Conservation (phyloP, 208 protist genomes). For the Jaenimonas drosophilae region DNA sequence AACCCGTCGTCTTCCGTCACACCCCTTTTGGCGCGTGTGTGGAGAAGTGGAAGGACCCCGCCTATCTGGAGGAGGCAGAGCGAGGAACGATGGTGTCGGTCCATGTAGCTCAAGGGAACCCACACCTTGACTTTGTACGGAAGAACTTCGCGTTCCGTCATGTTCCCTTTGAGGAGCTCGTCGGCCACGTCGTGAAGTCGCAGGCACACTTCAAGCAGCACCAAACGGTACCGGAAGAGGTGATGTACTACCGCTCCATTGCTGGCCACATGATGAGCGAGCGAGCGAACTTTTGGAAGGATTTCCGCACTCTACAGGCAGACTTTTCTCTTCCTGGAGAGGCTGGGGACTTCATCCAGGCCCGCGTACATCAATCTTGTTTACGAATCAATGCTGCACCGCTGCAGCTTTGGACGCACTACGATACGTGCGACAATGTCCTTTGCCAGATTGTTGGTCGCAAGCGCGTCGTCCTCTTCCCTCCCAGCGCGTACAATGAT, state of each 20-base stretch:
- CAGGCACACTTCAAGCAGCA: conserved; percentile 5
- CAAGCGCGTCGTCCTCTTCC: conserved; percentile 88
- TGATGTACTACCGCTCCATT: conserved; percentile 84
- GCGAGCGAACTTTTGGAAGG: conserved; percentile 70
- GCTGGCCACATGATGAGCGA: conserved; percentile 78
- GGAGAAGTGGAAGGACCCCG: conserved; percentile 26
- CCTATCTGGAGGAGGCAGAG: conserved; percentile 46
- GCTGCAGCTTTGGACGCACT: conserved; percentile 91
- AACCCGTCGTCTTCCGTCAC: conserved; percentile 60
- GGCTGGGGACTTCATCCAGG: conserved; percentile 29
- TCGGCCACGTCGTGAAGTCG: conserved; percentile 42
- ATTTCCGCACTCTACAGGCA: conserved; percentile 50
- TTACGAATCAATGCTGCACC: conserved; percentile 82
- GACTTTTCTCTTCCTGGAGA: conserved; percentile 69
- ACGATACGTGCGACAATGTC: conserved; percentile 92
- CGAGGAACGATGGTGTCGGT: conserved; percentile 54
- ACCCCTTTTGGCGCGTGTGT: conserved; percentile 56
- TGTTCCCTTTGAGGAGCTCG: conserved; percentile 52
- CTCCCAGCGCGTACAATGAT: conserved; percentile 76
- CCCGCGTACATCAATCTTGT: conserved; percentile 74
- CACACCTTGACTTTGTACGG: conserved; percentile 82
- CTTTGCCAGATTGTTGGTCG: conserved; percentile 84
- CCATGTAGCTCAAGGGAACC: conserved; percentile 44
- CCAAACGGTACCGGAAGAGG: conserved; percentile 18
- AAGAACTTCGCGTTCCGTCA: conserved; percentile 87